A percentile compares a stretch with the other conserved stretches of the same genome.
phyloP scores from a whole-genome alignment of 78 protist genomes.

The Salpingoeca rosetta region DNA sequence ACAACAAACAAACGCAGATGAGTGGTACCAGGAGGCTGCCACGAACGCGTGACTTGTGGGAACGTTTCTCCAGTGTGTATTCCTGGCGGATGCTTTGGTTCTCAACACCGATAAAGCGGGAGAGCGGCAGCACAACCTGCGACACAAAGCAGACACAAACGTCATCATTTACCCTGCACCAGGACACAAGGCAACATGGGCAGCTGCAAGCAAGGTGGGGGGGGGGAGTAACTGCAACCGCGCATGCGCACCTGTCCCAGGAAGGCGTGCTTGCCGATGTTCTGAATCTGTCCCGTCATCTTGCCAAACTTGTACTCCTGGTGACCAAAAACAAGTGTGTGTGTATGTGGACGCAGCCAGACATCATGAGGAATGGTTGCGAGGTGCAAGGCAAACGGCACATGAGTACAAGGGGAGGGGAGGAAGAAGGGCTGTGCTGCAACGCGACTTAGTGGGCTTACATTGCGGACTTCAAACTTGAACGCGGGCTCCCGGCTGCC shows the following conservation, averaged over 20 bases:
- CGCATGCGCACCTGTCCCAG: not conserved
- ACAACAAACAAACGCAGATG: no score
- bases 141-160: no score
- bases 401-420: not conserved
- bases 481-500: not conserved
- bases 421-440: not conserved
- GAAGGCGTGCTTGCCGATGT: not conserved
- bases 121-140: no score
- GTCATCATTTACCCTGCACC: no score
- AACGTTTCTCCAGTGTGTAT: not conserved
- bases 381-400: not conserved
- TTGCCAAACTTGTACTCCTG: not conserved
- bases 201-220: no score
- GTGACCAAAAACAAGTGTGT: no score
- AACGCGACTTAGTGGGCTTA: not conserved
- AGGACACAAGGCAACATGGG: no score
- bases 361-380: not conserved
- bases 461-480: not conserved
- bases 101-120: no score
- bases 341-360: no score
- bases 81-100: no score
- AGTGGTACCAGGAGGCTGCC: not conserved
- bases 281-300: not conserved
- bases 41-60: not conserved
- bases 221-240: no score